Conservation (phyloP, 768 basidiomycete species). For the Rhodosporidiobolus odoratus region DNA sequence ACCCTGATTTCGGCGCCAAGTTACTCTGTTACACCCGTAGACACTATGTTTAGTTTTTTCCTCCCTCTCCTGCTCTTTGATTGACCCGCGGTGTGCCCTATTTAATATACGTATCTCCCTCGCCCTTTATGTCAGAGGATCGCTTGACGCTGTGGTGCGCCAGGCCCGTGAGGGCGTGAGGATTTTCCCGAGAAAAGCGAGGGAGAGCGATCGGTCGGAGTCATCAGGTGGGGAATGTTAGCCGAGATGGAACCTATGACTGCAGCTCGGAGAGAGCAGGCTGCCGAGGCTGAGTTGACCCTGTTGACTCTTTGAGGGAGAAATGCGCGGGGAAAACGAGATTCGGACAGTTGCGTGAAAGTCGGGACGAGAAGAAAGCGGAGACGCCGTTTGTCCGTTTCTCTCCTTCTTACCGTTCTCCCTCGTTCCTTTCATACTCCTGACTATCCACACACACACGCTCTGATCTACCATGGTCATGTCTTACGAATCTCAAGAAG, state of each 20-base stretch:
- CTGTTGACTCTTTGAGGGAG: background rate
- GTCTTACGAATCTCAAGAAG: conserved; percentile 43
- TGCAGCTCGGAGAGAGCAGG: too few relatives aligned
- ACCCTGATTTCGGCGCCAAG: too few relatives aligned
- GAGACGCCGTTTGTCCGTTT: background rate
- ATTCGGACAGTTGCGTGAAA: background rate
- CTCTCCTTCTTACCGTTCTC: background rate
- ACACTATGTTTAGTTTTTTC: background rate
- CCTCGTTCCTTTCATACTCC: too few relatives aligned
- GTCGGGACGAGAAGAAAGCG: background rate
- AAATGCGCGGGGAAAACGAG: background rate
- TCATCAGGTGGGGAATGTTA: background rate
- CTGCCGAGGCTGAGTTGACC: too few relatives aligned
- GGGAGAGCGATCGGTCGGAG: background rate
- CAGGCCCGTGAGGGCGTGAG: too few relatives aligned
- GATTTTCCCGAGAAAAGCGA: too few relatives aligned
- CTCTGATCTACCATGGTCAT: conserved; percentile 14
- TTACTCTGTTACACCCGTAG: too few relatives aligned
- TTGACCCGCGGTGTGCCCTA: background rate
- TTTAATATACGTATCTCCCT: too few relatives aligned
- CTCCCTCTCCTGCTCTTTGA: background rate
- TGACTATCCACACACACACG: background rate
- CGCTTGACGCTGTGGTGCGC: too few relatives aligned
- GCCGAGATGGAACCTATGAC: too few relatives aligned
- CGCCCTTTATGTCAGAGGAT: too few relatives aligned